Percentiles rank a stretch among this genome's conserved stretches.
Conservation (phyloP, 495 filamentous ascomycete species). For the Daldinia vernicosa region DNA sequence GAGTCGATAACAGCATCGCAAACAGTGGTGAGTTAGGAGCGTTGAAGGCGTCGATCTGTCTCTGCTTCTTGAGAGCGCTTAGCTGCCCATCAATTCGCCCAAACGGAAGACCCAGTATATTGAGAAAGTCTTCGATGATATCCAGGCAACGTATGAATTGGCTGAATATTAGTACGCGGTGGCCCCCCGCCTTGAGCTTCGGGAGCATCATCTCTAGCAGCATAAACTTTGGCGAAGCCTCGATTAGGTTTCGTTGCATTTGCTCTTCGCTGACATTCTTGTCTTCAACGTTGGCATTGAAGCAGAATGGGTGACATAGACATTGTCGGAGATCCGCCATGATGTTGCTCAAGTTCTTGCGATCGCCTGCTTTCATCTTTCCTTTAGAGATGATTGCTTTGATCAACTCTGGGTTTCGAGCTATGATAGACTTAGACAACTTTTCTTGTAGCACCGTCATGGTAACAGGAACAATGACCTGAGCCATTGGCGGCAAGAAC, state of each 20-base stretch:
- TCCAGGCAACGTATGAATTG: slow-evolving; percentile 92
- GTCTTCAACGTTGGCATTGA: slow-evolving; percentile 89
- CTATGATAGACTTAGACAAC: slow-evolving; percentile 91
- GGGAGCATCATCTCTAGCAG: slow-evolving; percentile 90
- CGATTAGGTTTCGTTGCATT: slow-evolving; percentile 81
- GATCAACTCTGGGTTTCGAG: slow-evolving; percentile 88
- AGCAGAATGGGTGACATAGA: slow-evolving; percentile 94
- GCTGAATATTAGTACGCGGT: slow-evolving; percentile 94
- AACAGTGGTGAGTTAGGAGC: slow-evolving; percentile 82
- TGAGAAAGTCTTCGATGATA: slow-evolving; percentile 90
- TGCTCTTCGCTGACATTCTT: slow-evolving; percentile 59
- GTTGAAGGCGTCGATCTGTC: slow-evolving; percentile 93
- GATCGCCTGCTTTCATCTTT: slow-evolving; percentile 72
- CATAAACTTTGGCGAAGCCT: slow-evolving; percentile 90
- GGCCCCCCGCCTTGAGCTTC: slow-evolving; percentile 85
- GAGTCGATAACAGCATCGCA: slow-evolving; percentile 90
- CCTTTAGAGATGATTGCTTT: slow-evolving; percentile 77
- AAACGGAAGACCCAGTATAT: slow-evolving; percentile 71
- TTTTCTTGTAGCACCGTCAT: slow-evolving; percentile 94
- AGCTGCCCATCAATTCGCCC: slow-evolving; percentile 88
- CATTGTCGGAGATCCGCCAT: slow-evolving; percentile 95
- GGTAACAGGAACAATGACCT: slow-evolving; percentile 91
- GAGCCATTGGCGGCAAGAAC: slow-evolving; percentile 89
- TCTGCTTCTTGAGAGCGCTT: slow-evolving; percentile 84
- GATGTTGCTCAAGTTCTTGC: slow-evolving; percentile 87